A percentile compares a stretch with the other conserved stretches of the same genome.
phyloP scores from a whole-genome alignment of 1,139 yeast genomes.

The Candida sanyaensis region DNA sequence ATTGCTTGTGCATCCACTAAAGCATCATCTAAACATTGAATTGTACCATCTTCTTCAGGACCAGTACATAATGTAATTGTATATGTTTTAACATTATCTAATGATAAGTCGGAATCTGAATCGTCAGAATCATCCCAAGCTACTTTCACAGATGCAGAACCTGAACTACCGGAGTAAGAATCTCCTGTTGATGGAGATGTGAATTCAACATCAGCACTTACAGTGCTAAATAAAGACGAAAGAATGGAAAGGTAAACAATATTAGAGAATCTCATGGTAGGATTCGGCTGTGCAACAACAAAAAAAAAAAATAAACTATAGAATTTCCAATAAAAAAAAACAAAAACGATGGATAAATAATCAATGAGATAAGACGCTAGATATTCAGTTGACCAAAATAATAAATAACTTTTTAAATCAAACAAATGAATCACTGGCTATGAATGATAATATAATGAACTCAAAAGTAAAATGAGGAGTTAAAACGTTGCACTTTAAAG shows the following conservation, averaged over 20 bases:
- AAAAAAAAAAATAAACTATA: too few species aligned
- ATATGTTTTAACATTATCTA: slow-evolving; percentile 45
- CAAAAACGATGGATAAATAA: not conserved
- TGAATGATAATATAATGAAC: not conserved
- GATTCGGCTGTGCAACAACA: not conserved
- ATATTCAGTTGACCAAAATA: not conserved
- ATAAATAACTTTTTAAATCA: not conserved
- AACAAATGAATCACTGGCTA: not conserved
- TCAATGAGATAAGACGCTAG: not conserved
- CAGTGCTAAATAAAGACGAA: slow-evolving; percentile 3
- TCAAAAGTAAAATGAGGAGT: too few species aligned
- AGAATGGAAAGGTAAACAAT: slow-evolving; percentile 5
- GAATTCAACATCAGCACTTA: slow-evolving; percentile 57
- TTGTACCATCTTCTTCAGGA: slow-evolving; percentile 36
- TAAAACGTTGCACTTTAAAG: too few species aligned
- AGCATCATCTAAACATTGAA: slow-evolving; percentile 40
- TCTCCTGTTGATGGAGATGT: slow-evolving; percentile 52
- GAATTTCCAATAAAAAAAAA: too few species aligned
- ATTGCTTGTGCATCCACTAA: slow-evolving; percentile 25
- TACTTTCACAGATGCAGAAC: slow-evolving; percentile 48
- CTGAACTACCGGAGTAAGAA: slow-evolving; percentile 52
- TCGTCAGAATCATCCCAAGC: slow-evolving; percentile 57
- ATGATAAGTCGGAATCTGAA: slow-evolving; percentile 37
- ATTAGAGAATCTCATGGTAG: slow-evolving; percentile 2
- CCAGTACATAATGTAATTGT: slow-evolving; percentile 73